These are phyloP conservation scores for Myrmaecium sp. DNA, from an alignment of 2,329 filamentous ascomycete genomes.

Conservation along the genomic window DNA sequence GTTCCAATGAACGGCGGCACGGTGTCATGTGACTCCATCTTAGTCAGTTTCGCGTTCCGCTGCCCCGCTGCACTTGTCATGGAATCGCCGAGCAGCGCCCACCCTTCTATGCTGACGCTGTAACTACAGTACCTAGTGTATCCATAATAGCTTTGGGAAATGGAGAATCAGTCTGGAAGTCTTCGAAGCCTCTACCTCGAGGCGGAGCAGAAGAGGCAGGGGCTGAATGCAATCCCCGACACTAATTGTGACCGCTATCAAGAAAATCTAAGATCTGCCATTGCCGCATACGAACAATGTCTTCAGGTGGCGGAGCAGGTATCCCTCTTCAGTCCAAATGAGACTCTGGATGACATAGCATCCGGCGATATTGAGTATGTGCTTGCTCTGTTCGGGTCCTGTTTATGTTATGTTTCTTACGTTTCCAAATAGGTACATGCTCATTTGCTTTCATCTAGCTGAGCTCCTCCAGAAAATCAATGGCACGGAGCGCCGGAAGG, in stretches of 20 bases:
- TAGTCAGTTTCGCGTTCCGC: too few relatives aligned
- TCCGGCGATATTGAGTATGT: slow-evolving; percentile 65
- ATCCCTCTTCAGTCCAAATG: slow-evolving; percentile 80
- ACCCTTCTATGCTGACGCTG: too few relatives aligned
- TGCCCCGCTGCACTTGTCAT: too few relatives aligned
- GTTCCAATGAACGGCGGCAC: too few relatives aligned
- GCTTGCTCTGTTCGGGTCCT: slow-evolving; percentile 12
- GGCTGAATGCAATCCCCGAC: slow-evolving; percentile 46
- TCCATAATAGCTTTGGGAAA: too few relatives aligned
- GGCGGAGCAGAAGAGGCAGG: slow-evolving; percentile 37
- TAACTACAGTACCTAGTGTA: too few relatives aligned
- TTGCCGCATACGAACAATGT: slow-evolving; percentile 58
- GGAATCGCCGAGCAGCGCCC: too few relatives aligned
- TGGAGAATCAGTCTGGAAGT: slow-evolving; percentile 33
- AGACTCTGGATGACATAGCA: slow-evolving; percentile 69
- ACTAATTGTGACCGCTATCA: slow-evolving; percentile 49
- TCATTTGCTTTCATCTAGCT: slow-evolving; percentile 61
- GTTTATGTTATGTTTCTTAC: slow-evolving; percentile 6
- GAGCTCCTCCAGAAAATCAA: slow-evolving; percentile 59
- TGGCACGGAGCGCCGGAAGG: slow-evolving; percentile 40
- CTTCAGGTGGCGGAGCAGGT: slow-evolving; percentile 50
- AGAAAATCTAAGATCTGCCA: slow-evolving; percentile 47
- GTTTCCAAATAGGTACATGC: slow-evolving; percentile 43
- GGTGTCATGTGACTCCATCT: too few relatives aligned
- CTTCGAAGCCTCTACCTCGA: slow-evolving; percentile 37